Evolutionary conservation across 306 rosid species (phyloP), one percentile per base, ranked within the genome.

Genomic region (Malus sieversii): DNA sequence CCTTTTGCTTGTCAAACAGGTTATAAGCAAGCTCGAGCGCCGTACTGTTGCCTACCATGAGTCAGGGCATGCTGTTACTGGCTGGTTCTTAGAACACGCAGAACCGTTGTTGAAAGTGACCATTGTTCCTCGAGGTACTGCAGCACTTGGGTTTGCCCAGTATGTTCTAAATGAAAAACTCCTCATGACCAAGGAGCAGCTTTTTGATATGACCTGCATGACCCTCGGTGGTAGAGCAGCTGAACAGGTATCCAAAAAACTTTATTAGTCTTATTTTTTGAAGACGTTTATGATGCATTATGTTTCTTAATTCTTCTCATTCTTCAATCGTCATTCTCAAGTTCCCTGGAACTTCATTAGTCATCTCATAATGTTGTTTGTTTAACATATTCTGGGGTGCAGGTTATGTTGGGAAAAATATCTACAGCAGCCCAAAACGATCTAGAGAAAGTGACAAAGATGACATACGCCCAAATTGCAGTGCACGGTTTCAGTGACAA

Each of bases 171-270:
- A 80, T 42, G 98, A 95, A 84, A 92, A 95, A 82, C 96, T 95
- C 79, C 96, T 92, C 71, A 86, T 86, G 97, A 92, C 98, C 61
- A 88, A 95, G 87, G 97, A 95, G 74, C 98, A 95, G 80, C 97
- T 92, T 64, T 90, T 95, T 12, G 97, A 95, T 75, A 76, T 89
- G 92, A 92, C 97, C 38, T 95, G 98, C 80, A 86, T 92, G 97
- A 84, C 98, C 78, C 98, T 95, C 48, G 97, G 98, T 55, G 98
- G 98, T 44, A 91, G 97, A 66, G 98, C 98, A 65, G 87, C 98
- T 22, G 98, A 95, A 84, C 92, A 95, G 98, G 98, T 92, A 75
- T 58, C 19, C 44, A 30, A 33, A 30, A 45, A 60, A 25, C 14
- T 45, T 42, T 27, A 4, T 22, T 30, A 16, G 15, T 27, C 12